Evolutionary conservation across 768 basidiomycete species (phyloP), one percentile per base, ranked within the genome.

Genomic region (Austroboletus eburneus): DNA sequence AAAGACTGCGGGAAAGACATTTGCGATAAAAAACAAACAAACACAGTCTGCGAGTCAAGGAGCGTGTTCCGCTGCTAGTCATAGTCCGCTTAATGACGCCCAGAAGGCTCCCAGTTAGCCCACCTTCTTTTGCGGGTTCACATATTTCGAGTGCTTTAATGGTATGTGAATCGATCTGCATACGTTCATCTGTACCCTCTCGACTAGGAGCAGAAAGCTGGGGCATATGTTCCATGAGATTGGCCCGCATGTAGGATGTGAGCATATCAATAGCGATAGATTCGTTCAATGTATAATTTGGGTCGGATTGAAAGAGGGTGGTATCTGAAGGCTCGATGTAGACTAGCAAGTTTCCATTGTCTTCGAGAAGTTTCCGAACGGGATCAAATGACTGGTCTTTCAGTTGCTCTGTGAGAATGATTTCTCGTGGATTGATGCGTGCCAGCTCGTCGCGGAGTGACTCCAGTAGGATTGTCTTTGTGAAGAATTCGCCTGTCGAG

Each of bases 401-500:
- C 22, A 83, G 48, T 21, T 51, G 54, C 16, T 69, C 57, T 22
- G 79, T 59, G 4, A 95, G 76, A 38, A 96, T 83, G 37, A 96
- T 77, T 66, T 97, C 93, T 42, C 78, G 79, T 5, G 94, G 94
- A 25, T 69, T 69, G 36, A 96, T 85, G 18, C 91, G 80, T 8
- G 81, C 81, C 21, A 98, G 70, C 51, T 95, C 87, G 57, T 96
- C 91, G 44, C 80, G 79, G 24, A 98, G 66, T 33, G 62, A 69
- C 20, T 79, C 78, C 14, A 74, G 39, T 3, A 71, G 65, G 10
- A 79, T 74, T 6, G 66, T 62, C 53, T 88, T 88, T 10, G 87
- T 84, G 64, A 87, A 92, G 64, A 95, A 91, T 59, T 95, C 93
- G 49, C 91, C 91, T 0, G 93, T 96, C 13, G 94, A 93, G 16